Base-by-base conservation (phyloP, 2,329 filamentous ascomycete species). In the Fonsecaea monophora region DNA sequence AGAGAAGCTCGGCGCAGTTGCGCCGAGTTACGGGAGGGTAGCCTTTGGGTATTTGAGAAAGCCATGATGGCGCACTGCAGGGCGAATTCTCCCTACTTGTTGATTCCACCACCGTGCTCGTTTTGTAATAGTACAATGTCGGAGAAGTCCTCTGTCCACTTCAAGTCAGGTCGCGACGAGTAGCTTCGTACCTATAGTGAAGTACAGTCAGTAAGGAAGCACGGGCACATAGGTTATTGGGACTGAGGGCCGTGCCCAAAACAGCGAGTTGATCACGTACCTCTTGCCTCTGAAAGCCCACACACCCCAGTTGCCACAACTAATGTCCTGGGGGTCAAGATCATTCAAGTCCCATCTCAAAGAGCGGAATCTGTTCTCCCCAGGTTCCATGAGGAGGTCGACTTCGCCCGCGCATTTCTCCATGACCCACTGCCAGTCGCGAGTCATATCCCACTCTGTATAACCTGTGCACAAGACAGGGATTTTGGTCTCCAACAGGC, bases 221-320 rank as follows among this genome's bases (percentile, higher is more conserved):
- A 53, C 42, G 15, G 54, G 42, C 38, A 61, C 12, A 25, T 40
- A 54, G 25, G 35, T 7, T 13, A 42, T 48, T 25, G 42, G 21
- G 32, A n/a, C 7, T 30, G 3, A 25, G 6, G 8, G 32, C 10
- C 32, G 12, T 21, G 2, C n/a, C 15, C 7, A 45, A 3, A 32
- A 48, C n/a, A 15, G 45, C 18, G 10, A 30, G 50, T 18, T 35
- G 10, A 64, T 42, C 50, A 73, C 87, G 73, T 86, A 97, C 87
- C 94, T 90, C 87, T 99, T 99, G 73, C 95, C 95, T 80, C 95
- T 88, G 83, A 99, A 99, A 13, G 90, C 93, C 92, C 96, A 99
- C 1, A 97, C 84, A 10, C 95, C 95, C 92, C 93, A 99, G 79
- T 99, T 99, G 63, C 95, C 94, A 75, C 92, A 96, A 73, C 90